These are phyloP conservation scores for Fomitopsis palustris DNA, from an alignment of 1,284 basidiomycete species.

Conservation along the genomic window DNA sequence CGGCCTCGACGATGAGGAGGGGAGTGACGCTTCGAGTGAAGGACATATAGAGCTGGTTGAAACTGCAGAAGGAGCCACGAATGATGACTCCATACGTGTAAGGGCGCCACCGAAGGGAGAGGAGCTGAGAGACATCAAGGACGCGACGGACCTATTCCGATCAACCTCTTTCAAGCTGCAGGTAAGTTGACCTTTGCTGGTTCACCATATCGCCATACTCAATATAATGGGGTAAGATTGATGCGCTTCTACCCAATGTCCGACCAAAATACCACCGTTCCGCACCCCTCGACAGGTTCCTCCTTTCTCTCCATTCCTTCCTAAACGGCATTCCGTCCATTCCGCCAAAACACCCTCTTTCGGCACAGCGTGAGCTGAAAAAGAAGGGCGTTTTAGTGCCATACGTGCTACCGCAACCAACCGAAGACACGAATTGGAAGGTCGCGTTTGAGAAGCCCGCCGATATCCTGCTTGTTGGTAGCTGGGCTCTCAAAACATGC, in stretches of 20 bases:
- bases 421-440: constrained; percentile 75
- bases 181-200: constrained; percentile 34
- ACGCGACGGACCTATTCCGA: constrained; percentile 76
- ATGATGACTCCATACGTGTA: neutral
- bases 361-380: constrained; percentile 49
- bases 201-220: neutral
- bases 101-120: constrained; percentile 53
- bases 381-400: constrained; percentile 55
- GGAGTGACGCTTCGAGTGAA: neutral
- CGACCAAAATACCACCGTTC: constrained; percentile 61
- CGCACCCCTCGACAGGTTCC: constrained; percentile 59
- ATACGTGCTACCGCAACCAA: constrained; percentile 59
- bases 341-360: constrained; percentile 62
- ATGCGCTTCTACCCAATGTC: constrained; percentile 75
- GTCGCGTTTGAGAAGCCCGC: constrained; percentile 67
- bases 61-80: neutral
- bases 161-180: constrained; percentile 87
- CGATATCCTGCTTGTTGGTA: constrained; percentile 70
- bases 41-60: neutral
- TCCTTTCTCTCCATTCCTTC: constrained; percentile 57
- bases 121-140: constrained; percentile 75
- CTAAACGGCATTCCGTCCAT: constrained; percentile 58
- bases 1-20: neutral
- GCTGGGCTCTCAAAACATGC: constrained; percentile 67
- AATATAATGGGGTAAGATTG: constrained; percentile 51